Evolutionary conservation across 179 eudicot species (phyloP), one percentile per base, ranked within the genome.

Genomic region (Beta macrorhiza): DNA sequence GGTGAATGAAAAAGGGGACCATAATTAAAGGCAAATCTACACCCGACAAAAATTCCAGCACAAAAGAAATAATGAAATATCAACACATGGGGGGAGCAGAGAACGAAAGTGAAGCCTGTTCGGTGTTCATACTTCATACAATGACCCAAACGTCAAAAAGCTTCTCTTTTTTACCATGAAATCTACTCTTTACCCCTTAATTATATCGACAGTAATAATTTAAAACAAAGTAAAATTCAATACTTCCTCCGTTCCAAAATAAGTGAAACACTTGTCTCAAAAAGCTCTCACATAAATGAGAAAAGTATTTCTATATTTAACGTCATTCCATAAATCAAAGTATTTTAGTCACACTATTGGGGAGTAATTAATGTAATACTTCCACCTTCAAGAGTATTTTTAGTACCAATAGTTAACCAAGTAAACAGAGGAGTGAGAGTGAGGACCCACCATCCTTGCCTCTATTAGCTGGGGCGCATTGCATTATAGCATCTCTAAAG

Each of bases 391-490:
- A 58, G 63, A 58, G 20, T 17, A 17, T 13, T 29, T 2, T 2
- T 19, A 12, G 67, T 37, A 37, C 7, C 7, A 42, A 56, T 74
- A 51, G 19, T 8, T 58, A n/a, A 20, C 79, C 42, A 32, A 37
- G 65, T 51, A 19, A 22, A 44, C 16, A 15, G 8, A 37, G 42
- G 42, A 37, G 42, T 37, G 42, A 37, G 42, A 16, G 42, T 22
- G 1, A 20, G 82, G 70, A 51, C 56, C 73, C 69, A 63, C 65
- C 52, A 29, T 15, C 10, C 44, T 55, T 15, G 15, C 20, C 44
- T n/a, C 51, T 47, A 13, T 67, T 67, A 82, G 78, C 84, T 82
- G 84, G 67, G 84, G 29, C 12, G 58, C 81, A 82, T 59, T 15
- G 15, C 53, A 73, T 2, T 52, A 73, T 0, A 25, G 3, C 77